These are phyloP conservation scores for Xylaria sp. DNA, from an alignment of 2,329 filamentous ascomycete genomes.

Conservation along the genomic window DNA sequence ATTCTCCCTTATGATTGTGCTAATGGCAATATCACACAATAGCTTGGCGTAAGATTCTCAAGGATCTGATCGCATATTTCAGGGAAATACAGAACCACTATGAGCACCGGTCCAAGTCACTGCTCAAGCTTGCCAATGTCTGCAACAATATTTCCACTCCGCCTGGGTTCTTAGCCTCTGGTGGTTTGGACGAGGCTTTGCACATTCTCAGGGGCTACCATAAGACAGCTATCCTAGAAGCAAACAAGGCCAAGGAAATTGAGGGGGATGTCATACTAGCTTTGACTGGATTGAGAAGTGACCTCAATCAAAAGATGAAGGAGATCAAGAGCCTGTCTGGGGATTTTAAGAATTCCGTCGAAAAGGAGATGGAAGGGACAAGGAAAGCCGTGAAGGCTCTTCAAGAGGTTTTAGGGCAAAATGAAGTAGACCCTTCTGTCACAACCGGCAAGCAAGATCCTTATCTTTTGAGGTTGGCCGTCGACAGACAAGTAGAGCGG, in stretches of 20 bases:
- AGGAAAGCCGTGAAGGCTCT: conserved; percentile 80
- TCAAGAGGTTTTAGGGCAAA: conserved; percentile 83
- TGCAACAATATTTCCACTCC: conserved; percentile 84
- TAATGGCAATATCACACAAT: conserved; percentile 22
- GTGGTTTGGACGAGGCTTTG: conserved; percentile 88
- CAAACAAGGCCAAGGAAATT: conserved; percentile 89
- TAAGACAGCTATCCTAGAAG: conserved; percentile 80
- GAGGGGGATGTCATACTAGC: conserved; percentile 92
- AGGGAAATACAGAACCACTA: conserved; percentile 91
- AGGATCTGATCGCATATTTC: conserved; percentile 94
- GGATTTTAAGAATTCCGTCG: conserved; percentile 96
- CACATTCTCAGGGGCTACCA: conserved; percentile 85
- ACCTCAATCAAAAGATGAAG: conserved; percentile 96
- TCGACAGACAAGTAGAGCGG: conserved; percentile 89
- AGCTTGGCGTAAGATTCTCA: conserved; percentile 96
- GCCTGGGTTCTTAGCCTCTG: conserved; percentile 78
- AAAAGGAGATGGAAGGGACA: conserved; percentile 91
- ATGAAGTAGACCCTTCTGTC: conserved; percentile 78
- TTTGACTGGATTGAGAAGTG: conserved; percentile 84
- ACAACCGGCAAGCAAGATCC: conserved; percentile 91
- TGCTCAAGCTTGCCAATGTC: conserved; percentile 84
- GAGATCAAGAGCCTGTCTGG: conserved; percentile 94
- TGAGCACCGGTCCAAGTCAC: conserved; percentile 83
- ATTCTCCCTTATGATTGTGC: conserved; percentile 6
- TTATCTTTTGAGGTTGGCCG: conserved; percentile 84